phyloP scores from a whole-genome alignment of 768 basidiomycete genomes.

The Boletus pseudo-olivaceus region DNA sequence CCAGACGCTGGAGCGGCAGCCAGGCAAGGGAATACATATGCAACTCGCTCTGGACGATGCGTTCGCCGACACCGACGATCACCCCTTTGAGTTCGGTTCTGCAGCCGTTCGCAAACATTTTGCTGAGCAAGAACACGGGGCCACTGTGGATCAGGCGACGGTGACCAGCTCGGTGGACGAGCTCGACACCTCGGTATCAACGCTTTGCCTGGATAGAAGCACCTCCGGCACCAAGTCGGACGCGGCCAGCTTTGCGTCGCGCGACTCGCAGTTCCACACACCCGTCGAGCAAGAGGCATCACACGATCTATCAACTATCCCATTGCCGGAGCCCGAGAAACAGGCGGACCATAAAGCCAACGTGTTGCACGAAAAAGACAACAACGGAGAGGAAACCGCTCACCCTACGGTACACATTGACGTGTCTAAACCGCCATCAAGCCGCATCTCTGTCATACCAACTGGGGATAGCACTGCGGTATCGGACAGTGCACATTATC shows the following conservation, averaged over 20 bases:
- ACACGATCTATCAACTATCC: constrained; percentile 21
- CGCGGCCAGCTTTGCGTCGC: constrained; percentile 13
- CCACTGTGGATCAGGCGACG: constrained; percentile 23
- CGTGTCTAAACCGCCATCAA: constrained; percentile 34
- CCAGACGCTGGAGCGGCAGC: constrained; percentile 20
- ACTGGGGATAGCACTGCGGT: neutral
- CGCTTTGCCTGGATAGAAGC: constrained; percentile 49
- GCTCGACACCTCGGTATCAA: constrained; percentile 52
- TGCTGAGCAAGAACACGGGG: constrained; percentile 38
- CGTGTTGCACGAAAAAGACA: constrained; percentile 1
- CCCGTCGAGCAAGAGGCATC: constrained; percentile 13
- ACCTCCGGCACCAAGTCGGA: constrained; percentile 14
- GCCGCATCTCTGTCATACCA: constrained; percentile 25
- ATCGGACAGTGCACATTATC: neutral
- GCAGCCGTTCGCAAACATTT: constrained; percentile 58
- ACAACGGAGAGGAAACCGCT: constrained; percentile 10
- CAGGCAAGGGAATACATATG: constrained; percentile 22
- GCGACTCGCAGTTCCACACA: constrained; percentile 24
- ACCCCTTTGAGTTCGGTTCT: constrained; percentile 52
- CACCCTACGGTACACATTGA: constrained; percentile 47
- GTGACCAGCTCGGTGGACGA: constrained; percentile 34
- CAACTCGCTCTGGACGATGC: constrained; percentile 61
- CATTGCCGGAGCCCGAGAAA: constrained; percentile 18
- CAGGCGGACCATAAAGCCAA: neutral
- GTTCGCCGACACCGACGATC: constrained; percentile 56